Conservation (phyloP, 805 yeast species). For the Candida nanaspora region DNA sequence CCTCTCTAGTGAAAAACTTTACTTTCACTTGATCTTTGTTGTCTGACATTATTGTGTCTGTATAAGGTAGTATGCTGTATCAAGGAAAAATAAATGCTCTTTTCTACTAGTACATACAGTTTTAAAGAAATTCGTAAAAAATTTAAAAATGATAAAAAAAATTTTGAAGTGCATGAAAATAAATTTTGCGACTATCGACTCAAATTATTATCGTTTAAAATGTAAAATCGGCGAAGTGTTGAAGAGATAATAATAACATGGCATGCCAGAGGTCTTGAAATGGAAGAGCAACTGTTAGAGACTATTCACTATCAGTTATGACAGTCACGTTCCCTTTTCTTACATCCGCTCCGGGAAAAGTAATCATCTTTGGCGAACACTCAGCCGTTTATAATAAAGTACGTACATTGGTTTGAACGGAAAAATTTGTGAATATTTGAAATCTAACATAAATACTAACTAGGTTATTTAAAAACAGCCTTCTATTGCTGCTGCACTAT, state of each 20-base stretch:
- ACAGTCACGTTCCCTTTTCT: slow-evolving; percentile 43
- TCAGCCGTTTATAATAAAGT: slow-evolving; percentile 84
- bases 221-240: no score
- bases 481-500: slow-evolving; percentile 92
- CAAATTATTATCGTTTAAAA: no score
- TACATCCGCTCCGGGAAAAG: slow-evolving; percentile 95
- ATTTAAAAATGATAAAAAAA: background rate
- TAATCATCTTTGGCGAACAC: slow-evolving; percentile 93
- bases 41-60: background rate
- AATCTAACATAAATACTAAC: slow-evolving; percentile 1
- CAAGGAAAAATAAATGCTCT: no score
- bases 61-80: no score
- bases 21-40: slow-evolving; percentile 54
- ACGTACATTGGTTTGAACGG: slow-evolving; percentile 11
- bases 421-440: background rate
- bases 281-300: no score
- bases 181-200: background rate
- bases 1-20: slow-evolving; percentile 80
- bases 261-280: no score
- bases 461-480: slow-evolving; percentile 36
- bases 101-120: no score
- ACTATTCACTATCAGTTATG: no score
- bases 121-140: background rate
- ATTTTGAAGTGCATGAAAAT: background rate
- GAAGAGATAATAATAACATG: no score